Conservation (phyloP, 345 rosid species). For the Murraya koenigii region DNA sequence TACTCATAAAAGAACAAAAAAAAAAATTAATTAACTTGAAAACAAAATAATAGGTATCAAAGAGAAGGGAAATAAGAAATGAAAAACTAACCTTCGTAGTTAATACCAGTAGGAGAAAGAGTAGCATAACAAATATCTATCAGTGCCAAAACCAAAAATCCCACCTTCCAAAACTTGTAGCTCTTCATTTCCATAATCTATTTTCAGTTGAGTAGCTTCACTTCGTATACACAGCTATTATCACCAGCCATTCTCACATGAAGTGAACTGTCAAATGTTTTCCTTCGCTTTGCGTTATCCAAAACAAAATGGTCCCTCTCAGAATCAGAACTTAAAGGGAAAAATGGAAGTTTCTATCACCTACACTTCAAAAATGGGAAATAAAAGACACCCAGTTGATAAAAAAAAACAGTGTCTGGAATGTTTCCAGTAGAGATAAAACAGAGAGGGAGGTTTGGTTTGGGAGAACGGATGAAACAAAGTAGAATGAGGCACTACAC, state of each 20-base stretch:
- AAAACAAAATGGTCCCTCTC: constrained; percentile 23
- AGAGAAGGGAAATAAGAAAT: not conserved
- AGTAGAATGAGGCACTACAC: constrained; percentile 33
- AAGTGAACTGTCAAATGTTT: constrained; percentile 7
- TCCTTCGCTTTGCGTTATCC: constrained; percentile 26
- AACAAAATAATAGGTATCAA: no score
- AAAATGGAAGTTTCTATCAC: constrained; percentile 14
- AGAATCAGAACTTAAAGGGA: constrained; percentile 23
- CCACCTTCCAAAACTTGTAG: constrained; percentile 44
- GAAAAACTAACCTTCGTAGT: constrained; percentile 84
- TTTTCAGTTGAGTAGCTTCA: constrained; percentile 28
- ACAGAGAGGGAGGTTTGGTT: constrained; percentile 10
- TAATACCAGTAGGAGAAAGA: constrained; percentile 92
- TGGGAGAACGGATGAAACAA: constrained; percentile 17
- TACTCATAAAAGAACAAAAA: constrained; percentile 16
- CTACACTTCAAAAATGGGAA: constrained; percentile 9
- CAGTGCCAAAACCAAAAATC: constrained; percentile 60
- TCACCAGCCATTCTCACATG: constrained; percentile 29
- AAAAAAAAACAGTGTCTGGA: constrained; percentile 35
- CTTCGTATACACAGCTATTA: constrained; percentile 16
- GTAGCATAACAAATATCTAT: constrained; percentile 69
- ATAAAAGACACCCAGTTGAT: constrained; percentile 31
- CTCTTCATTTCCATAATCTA: constrained; percentile 38
- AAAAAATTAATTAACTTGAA: not conserved
- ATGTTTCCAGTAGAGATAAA: constrained; percentile 21